Percentiles rank a stretch among this genome's conserved stretches.
phyloP scores from a whole-genome alignment of 352 stramenopile genomes.

The Pythium brassicae region DNA sequence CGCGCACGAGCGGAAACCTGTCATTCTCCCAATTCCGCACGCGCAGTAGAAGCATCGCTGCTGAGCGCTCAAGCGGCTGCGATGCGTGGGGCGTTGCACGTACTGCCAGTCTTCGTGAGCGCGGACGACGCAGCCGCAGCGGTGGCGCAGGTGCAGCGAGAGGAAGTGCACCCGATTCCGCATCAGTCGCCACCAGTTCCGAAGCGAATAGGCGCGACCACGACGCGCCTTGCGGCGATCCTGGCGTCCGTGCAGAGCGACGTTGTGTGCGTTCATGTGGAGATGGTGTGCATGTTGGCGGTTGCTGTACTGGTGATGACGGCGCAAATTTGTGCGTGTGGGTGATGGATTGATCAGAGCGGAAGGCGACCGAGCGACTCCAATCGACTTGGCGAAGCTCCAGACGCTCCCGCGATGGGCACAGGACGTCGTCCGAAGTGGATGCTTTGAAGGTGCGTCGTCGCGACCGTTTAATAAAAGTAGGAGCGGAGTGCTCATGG shows the following conservation, averaged over 20 bases:
- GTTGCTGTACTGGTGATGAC: not conserved
- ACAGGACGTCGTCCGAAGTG: slow-evolving; percentile 43
- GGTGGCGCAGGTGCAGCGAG: slow-evolving; percentile 15
- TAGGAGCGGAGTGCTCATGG: too few relatives aligned
- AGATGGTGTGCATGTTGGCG: not conserved
- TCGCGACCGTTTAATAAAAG: too few relatives aligned
- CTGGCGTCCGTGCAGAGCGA: slow-evolving; percentile 28
- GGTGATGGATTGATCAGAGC: not conserved
- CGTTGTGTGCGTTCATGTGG: slow-evolving; percentile 27
- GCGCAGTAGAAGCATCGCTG: slow-evolving; percentile 1
- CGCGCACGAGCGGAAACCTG: slow-evolving; percentile 9
- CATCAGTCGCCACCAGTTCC: too few relatives aligned
- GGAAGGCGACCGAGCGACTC: not conserved
- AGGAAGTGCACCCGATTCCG: slow-evolving; percentile 8
- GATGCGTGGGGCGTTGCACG: slow-evolving; percentile 53
- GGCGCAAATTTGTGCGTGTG: not conserved
- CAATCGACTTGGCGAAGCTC: slow-evolving; percentile 29
- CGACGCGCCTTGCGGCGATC: slow-evolving; percentile 34
- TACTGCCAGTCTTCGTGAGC: slow-evolving; percentile 52
- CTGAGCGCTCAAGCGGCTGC: slow-evolving; percentile 11
- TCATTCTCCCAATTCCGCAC: not conserved
- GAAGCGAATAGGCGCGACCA: not conserved
- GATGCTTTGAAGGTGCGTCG: slow-evolving; percentile 38
- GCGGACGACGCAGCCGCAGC: slow-evolving; percentile 21
- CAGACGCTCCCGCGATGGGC: slow-evolving; percentile 53